Base-by-base conservation (phyloP, 2,329 filamentous ascomycete species). In the Blumeria hordei region DNA sequence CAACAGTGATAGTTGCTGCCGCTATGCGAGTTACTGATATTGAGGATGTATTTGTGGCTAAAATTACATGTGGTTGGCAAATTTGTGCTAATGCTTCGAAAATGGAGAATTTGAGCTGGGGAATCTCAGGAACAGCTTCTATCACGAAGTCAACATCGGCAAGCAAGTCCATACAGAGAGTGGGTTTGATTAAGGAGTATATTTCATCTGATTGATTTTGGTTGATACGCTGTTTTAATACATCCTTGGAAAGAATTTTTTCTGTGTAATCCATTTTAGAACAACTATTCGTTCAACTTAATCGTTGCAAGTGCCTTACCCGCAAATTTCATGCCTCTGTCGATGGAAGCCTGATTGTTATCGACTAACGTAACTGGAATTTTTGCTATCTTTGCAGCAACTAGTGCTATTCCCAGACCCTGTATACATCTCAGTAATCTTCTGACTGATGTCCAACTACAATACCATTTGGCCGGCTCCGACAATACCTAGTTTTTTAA, bases 21-120 rank as follows among this genome's bases (percentile, higher is more conserved):
- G 92, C 92, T 63, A 98, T 95, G 65, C 83, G 84, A 45, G 92
- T 98, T 67, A 98, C 95, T 58, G 86, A 90, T 66, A 98, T 98
- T 58, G 88, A 94, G n/a, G 88, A 94, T 6, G 92, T 98, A 72
- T 98, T 98, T 59, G 92, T 98, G 5, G 92, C 90, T 37, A 98
- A 77, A 62, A 98, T 85, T 57, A 92, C 80, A 65, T 96, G 87
- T 54, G 81, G 72, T 10, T 87, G 81, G 61, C 85, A 88, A 61
- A 94, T 80, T 62, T 84, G 71, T 6, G 88, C 88, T 10, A 98
- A 76, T 64, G 83, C 76, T 60, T 78, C 72, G 70, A 98, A 98
- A 61, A 98, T 93, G 60, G 81, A 79, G 60, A 81, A 80, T 70
- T 98, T 98, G 59, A 98, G 77, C 54, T 81, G 73, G 43, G 85